Base-by-base conservation (phyloP, 2,329 filamentous ascomycete species). In the Talaromyces sp. region DNA sequence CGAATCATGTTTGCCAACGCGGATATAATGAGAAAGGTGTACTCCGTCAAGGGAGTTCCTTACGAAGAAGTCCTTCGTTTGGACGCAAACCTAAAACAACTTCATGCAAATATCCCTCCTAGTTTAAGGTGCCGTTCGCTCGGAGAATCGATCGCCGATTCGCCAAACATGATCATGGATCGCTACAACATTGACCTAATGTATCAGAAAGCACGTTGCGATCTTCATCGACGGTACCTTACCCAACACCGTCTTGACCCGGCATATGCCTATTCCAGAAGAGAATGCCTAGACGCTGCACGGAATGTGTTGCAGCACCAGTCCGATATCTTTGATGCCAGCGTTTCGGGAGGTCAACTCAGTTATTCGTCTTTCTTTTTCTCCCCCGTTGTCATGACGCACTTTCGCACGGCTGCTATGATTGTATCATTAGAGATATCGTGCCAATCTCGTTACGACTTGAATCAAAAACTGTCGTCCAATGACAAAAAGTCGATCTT, bases 371-470 rank as follows among this genome's bases (percentile, higher is more conserved):
- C 61, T 17, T 66, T 63, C 35, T 66, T 66, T 35, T 62, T 64
- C 52, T 59, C 61, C 1, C 61, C 65, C 8, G 52, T 61, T 11
- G 59, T 61, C 1, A 51, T 61, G 14, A 61, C 59, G 38, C 58
- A 63, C 52, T 65, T 64, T 31, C 62, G 64, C 10, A 58, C 61
- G 1, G 65, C 65, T 17, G 63, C 65, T 9, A 66, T 66, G 63
- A 55, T 66, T 29, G 50, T 64, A 50, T 66, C 51, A 17, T 29
- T 66, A 14, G 65, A 66, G 49, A 65, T 66, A 19, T 58, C 59
- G 10, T 59, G 56, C 41, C 51, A 58, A 46, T 56, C 55, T 63
- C 62, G 17, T 35, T 58, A 63, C 35, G 64, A 65, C 38, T 52
- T 65, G 29, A 63, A 59, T 50, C 64, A 63, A 35, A 58, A 61